Evolutionary conservation across 2,329 filamentous ascomycete genomes (phyloP).

Genomic region (Pseudofabraea citricarpa): DNA sequence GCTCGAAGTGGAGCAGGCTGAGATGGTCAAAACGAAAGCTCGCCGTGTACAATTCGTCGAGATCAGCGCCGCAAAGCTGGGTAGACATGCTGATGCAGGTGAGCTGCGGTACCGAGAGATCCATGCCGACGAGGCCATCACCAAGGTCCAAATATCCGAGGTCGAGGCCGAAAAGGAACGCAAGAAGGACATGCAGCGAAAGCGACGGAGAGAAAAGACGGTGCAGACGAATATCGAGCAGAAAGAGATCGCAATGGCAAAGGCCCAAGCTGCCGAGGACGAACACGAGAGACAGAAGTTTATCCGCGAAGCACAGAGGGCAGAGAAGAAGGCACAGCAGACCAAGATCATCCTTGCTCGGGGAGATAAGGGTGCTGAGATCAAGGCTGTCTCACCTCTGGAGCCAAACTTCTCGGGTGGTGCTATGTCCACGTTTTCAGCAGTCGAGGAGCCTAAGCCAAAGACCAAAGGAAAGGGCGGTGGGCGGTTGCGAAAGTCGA

Average conservation of each 20-base stretch:
- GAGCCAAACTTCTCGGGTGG: conserved; percentile 81
- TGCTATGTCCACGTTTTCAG: conserved; percentile 75
- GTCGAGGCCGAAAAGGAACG: conserved; percentile 94
- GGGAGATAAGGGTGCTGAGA: conserved; percentile 73
- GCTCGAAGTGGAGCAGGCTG: conserved; percentile 57
- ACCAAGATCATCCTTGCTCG: conserved; percentile 85
- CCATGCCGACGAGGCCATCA: conserved; percentile 75
- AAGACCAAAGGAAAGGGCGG: conserved; percentile 44
- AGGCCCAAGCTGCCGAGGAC: conserved; percentile 73
- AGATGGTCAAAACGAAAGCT: conserved; percentile 60
- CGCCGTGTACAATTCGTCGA: conserved; percentile 55
- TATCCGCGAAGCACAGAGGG: conserved; percentile 79
- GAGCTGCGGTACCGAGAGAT: conserved; percentile 71
- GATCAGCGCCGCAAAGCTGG: conserved; percentile 56
- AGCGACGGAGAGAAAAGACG: conserved; percentile 90
- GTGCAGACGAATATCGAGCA: conserved; percentile 90
- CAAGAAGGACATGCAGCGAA: conserved; percentile 99
- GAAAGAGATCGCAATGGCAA: conserved; percentile 76
- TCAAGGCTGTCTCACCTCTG: conserved; percentile 60
- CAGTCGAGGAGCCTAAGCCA: conserved; percentile 44
- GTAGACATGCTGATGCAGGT: conserved; percentile 63
- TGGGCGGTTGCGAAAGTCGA: conserved; percentile 82
- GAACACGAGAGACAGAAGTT: conserved; percentile 78
- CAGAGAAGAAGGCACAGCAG: conserved; percentile 87
- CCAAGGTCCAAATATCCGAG: conserved; percentile 85